These are phyloP conservation scores for Colletotrichum lupini DNA, from an alignment of 2,329 filamentous ascomycete genomes.

Conservation along the genomic window DNA sequence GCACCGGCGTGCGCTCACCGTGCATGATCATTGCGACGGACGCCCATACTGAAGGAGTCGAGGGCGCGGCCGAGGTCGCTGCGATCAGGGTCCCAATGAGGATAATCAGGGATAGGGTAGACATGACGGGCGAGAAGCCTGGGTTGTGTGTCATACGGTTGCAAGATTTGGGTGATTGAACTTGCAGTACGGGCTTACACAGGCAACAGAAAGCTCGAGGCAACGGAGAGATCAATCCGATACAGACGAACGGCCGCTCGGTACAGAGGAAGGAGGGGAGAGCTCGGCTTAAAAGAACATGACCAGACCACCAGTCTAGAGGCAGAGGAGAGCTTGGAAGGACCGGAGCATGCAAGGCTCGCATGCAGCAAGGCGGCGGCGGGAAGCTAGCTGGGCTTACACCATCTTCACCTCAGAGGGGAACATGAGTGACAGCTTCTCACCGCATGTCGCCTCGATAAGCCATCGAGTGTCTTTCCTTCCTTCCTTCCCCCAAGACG, in stretches of 20 bases:
- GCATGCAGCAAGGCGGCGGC: slow-evolving; percentile 2
- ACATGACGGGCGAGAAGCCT: slow-evolving; percentile 34
- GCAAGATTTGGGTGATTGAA: background rate
- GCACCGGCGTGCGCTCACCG: slow-evolving; percentile 63
- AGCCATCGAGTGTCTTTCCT: background rate
- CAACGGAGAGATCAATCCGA: background rate
- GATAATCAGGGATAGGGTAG: slow-evolving; percentile 33
- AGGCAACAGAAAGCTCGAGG: background rate
- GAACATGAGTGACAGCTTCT: background rate
- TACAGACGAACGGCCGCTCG: background rate
- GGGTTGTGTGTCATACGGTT: background rate
- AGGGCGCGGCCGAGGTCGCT: slow-evolving; percentile 44
- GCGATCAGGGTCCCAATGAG: slow-evolving; percentile 40
- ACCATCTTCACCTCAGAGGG: background rate
- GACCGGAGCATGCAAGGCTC: background rate
- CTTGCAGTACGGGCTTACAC: background rate
- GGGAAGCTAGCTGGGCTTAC: background rate
- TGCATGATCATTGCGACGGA: slow-evolving; percentile 60
- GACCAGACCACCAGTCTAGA: background rate
- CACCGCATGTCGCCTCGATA: background rate
- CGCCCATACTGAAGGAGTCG: slow-evolving; percentile 58
- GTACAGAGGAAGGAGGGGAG: background rate
- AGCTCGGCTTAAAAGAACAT: slow-evolving; percentile 16
- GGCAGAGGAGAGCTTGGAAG: background rate
- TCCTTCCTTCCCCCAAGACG: background rate